These are phyloP conservation scores for Suillus bovinus DNA, from an alignment of 768 basidiomycete species.

Conservation along the genomic window DNA sequence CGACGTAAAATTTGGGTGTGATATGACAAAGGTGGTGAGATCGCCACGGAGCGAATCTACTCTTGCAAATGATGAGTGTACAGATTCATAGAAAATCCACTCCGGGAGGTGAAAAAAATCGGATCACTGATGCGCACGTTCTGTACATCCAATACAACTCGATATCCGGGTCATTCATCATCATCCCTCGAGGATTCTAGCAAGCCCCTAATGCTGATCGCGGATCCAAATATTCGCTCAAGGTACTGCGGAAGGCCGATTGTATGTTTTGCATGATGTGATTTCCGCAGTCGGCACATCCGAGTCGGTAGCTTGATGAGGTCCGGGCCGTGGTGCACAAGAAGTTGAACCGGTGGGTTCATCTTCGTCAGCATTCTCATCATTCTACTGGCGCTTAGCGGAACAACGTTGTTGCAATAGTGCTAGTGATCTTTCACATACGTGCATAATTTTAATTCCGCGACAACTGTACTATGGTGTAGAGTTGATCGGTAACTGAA, in stretches of 20 bases:
- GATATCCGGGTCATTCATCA: not conserved
- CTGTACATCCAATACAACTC: not conserved
- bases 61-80: too few species aligned
- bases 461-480: not conserved
- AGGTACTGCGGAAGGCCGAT: not conserved
- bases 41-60: too few species aligned
- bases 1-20: not conserved
- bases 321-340: not conserved
- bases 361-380: not conserved
- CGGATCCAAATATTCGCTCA: too few species aligned
- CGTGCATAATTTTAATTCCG: not conserved
- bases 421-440: not conserved
- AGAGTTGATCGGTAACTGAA: not conserved
- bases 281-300: not conserved
- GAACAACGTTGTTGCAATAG: not conserved
- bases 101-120: too few species aligned
- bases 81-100: too few species aligned
- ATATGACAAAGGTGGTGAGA: too few species aligned
- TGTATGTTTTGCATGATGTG: not conserved
- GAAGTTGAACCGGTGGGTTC: not conserved
- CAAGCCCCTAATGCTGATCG: not conserved
- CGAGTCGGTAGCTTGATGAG: not conserved
- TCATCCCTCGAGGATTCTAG: not conserved
- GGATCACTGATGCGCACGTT: not conserved
- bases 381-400: not conserved